Evolutionary conservation across 1,284 basidiomycete species (phyloP), one percentile per base, ranked within the genome.

Genomic region (Fereydounia khargensis): DNA sequence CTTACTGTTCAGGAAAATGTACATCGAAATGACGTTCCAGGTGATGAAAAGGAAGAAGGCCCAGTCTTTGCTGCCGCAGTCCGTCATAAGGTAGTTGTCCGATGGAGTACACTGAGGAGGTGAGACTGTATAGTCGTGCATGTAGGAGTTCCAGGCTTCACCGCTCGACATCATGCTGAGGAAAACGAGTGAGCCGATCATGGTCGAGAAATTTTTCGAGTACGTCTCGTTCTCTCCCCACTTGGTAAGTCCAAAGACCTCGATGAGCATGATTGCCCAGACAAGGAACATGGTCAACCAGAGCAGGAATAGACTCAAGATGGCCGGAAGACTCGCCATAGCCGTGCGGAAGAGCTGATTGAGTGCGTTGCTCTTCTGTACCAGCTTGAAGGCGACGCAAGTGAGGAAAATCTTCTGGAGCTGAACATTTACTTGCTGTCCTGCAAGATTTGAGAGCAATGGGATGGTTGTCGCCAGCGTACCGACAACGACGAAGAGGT

Each of bases 301-400:
- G 3, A 98, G 81, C 3, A 85, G 81, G 61, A 97, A 82, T 51
- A 97, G 80, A 65, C 86, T 91, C 33, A 89, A 69, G 52, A 98
- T 94, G 17, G 87, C 86, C 0, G 89, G 89, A 23, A 96, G 78
- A 78, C 89, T 91, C 34, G 91, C 85, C 14, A 89, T 82, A 1
- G 90, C 89, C 6, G 91, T 96, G 78, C 96, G 96, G 83, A 97
- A 97, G 16, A 98, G 80, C 78, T 95, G 90, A 69, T 97, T 97
- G 49, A 98, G 80, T 56, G 84, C 85, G 68, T 91, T 86, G 52
- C 86, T 87, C 39, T 88, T 83, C 73, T 96, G 90, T 1, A 96
- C 89, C 18, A 98, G 82, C 78, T 98, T 98, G 81, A 97, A 86
- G 0, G 89, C 86, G 40, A 96, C 88, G 57, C 86, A 86, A 55